Evolutionary conservation across 106 monocot species (phyloP), one percentile per base, ranked within the genome.

Genomic region (Iris macrosiphon): DNA sequence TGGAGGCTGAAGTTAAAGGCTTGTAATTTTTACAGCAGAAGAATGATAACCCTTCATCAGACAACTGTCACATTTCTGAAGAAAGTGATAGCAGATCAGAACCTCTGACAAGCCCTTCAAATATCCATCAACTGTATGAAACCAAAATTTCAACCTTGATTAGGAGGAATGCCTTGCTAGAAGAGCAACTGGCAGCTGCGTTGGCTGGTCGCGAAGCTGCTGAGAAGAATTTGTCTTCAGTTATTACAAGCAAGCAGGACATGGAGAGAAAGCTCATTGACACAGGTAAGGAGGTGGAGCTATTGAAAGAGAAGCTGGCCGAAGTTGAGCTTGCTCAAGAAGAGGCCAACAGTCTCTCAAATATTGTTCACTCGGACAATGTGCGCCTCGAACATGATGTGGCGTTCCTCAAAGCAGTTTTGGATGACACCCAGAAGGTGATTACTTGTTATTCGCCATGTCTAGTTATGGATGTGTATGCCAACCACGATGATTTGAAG

Each of bases 351-450:
- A 90, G 63, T 42, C 70, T 90, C 13, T 98, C 96, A n/a, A 90
- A 98, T 41, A 70, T 79, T 3, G 86, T 87, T 31, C 96, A 98
- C 19, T 67, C 85, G 23, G 86, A 91, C 48, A 98, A 98, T 57
- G 89, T 98, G 18, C 63, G 72, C 49, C 86, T 98, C 40, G 96
- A 98, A 60, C 96, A 90, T 49, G 90, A 98, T 61, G 96, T 98
- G 7, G 96, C 96, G 21, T 98, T 87, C 62, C 75, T 98, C 4
- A 98, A 98, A 72, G 96, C 96, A 8, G 64, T 96, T 64, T 49
- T 96, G 40, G 90, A 96, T 55, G 90, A 90, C 51, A 96, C 90
- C 32, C 86, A 90, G 60, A 96, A 96, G 83, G 96, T 83, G 21
- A 58, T 45, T 42, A n/a, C n/a, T n/a, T n/a, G n/a, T n/a, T n/a